Base-by-base conservation (phyloP, 805 yeast genomes). In the Ogataea angusta region DNA sequence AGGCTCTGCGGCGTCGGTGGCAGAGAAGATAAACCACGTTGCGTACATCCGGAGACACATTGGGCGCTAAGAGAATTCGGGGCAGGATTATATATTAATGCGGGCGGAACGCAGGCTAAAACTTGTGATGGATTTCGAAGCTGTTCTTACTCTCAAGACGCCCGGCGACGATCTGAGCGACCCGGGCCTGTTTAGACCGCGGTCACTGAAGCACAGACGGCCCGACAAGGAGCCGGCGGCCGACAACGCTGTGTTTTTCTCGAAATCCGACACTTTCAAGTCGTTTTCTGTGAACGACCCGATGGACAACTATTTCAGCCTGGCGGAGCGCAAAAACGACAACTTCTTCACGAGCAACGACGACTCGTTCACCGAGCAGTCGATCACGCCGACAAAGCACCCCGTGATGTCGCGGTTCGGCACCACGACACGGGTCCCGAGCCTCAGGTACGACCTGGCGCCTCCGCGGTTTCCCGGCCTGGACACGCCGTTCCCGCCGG, bases 11-110 rank as follows among this genome's bases (percentile, higher is more conserved):
- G 34, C 38, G 10, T 49, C 52, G 8, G 44, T 48, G 3, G 44
- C 56, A 0, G 64, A 60, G 18, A 65, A 64, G 43, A 56, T 63
- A 23, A 51, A 59, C 8, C 68, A 64, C 42, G 44, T 58, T 25
- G 57, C 64, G 3, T 62, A 47, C 25, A 52, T 63, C 18, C 58
- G 54, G 31, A 46, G 52, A 30, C 42, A 40, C 2, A 21, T 18
- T 23, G 34, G 34, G 42, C 36, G 42, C 19, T 33, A 27, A 33
- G 14, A 22, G 25, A 15, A 3, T 8, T 5, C n/a, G 29, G 10
- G 17, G 22, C 14, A 12, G 12, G n/a, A 13, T 4, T 24, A 31
- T 14, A 14, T 16, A 21, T 12, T n/a, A 14, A 16, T 5, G 17
- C 6, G 27, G 8, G 30, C 21, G 18, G 18, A 23, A 9, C 17